Percentiles rank a stretch among this genome's conserved stretches.
These are phyloP conservation scores for Lobulomyces angularis DNA, from an alignment of 192 early-diverging fungal genomes.

Conservation along the genomic window DNA sequence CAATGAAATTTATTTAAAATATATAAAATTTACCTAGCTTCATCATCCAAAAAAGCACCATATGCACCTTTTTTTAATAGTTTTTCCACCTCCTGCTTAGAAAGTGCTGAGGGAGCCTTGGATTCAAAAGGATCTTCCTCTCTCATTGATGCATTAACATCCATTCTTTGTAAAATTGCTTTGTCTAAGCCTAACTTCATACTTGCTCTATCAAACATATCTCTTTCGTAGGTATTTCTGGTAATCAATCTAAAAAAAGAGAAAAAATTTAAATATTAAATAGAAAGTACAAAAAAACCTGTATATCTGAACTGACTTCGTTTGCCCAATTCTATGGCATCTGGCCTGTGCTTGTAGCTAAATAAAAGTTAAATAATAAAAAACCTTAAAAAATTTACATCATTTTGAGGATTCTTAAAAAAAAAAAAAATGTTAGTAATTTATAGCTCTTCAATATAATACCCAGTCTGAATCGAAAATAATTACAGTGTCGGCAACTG, in stretches of 20 bases:
- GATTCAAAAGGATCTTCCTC: slow-evolving; percentile 23
- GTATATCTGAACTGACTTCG: slow-evolving; percentile 65
- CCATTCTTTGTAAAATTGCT: slow-evolving; percentile 64
- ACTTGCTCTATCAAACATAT: slow-evolving; percentile 81
- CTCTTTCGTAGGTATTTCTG: slow-evolving; percentile 72
- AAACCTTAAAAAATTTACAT: no score
- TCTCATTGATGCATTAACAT: slow-evolving; percentile 26
- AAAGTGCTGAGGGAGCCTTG: slow-evolving; percentile 39
- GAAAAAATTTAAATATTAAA: slow-evolving; percentile 6
- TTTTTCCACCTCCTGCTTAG: slow-evolving; percentile 70
- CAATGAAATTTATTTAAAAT: slow-evolving; percentile 5
- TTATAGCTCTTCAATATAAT: no score
- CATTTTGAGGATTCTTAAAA: slow-evolving; percentile 70
- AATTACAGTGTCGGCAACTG: slow-evolving; percentile 74
- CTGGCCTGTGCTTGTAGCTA: slow-evolving; percentile 73
- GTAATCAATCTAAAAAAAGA: slow-evolving; percentile 56
- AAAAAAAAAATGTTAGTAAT: neutral
- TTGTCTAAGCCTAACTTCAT: slow-evolving; percentile 75
- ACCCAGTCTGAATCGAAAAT: slow-evolving; percentile 84
- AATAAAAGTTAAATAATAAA: no score
- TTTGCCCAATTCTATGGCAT: slow-evolving; percentile 80
- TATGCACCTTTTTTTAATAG: slow-evolving; percentile 81
- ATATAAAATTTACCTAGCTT: slow-evolving; percentile 27
- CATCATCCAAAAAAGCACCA: slow-evolving; percentile 75
- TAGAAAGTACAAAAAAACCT: neutral